Base-by-base conservation (phyloP, 2,329 filamentous ascomycete species). In the Microcyclosporella mali region DNA sequence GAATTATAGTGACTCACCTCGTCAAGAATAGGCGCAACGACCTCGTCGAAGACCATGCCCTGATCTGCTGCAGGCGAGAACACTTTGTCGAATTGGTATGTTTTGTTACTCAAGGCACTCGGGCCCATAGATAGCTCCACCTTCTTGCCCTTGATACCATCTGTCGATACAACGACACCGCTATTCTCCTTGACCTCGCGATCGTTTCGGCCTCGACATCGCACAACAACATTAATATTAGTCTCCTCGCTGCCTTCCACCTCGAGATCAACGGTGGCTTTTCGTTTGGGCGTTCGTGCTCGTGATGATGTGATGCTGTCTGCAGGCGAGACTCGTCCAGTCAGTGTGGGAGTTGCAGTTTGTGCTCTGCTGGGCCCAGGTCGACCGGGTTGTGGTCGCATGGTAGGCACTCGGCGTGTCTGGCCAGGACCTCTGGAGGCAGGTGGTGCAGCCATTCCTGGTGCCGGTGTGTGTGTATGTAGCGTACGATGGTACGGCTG, bases 151-250 rank as follows among this genome's bases (percentile, higher is more conserved):
- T 86, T 90, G 48, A 88, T 81, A n/a, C 87, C 88, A 55, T 92
- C 85, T 3, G 89, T 90, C 17, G 77, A 81, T 8, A 98, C 81
- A 1, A 97, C 89, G 1, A 97, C 88, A 30, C 88, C 86, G 62
- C 88, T 95, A 67, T 95, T 98, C 66, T 98, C 92, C 56, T 82
- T 78, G 40, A 95, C 82, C 69, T 98, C 92, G 54, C 90, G 82
- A 56, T 95, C 86, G 62, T 86, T 97, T 51, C 92, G 84, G 4
- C 90, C 92, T 55, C 92, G 79, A 69, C 90, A 98, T 51, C 92
- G 79, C 45, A 98, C 94, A 27, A 97, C 89, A 35, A 98, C 92
- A 63, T 94, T 92, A 67, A 98, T 98, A 63, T 95, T 98, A 6
- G 90, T 97, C 66, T 94, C 88, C 56, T 89, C 82, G 39, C 77